Percentiles rank a stretch among this genome's conserved stretches.
Conservation (phyloP, 2,329 filamentous ascomycete genomes). For the Xylariaceae sp. region DNA sequence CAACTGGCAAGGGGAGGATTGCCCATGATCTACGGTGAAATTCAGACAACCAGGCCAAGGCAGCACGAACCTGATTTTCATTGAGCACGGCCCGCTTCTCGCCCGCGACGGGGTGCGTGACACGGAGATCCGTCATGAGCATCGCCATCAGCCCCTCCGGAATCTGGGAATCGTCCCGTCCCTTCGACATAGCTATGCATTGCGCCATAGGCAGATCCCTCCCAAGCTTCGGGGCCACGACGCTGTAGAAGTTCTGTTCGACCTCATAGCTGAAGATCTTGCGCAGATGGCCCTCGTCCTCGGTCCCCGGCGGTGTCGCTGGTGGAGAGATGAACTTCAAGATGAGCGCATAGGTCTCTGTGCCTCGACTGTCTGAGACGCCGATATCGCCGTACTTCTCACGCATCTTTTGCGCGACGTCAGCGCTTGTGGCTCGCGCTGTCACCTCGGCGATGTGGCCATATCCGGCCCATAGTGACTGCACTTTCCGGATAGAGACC, state of each 20-base stretch:
- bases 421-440: conserved; percentile 34
- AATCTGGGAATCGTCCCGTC: conserved; percentile 28
- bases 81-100: conserved; percentile 47
- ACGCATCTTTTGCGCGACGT: conserved; percentile 15
- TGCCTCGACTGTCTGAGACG: conserved; percentile 9
- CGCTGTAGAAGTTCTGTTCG: conserved; percentile 60
- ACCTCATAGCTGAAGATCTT: conserved; percentile 64
- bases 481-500: conserved; percentile 35
- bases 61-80: conserved; percentile 44
- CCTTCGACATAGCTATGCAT: conserved; percentile 22
- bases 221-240: conserved; percentile 47
- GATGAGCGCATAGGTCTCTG: conserved; percentile 40
- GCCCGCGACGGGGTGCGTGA: conserved; percentile 50
- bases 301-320: conserved; percentile 12
- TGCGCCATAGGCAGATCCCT: conserved; percentile 25
- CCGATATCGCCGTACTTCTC: conserved; percentile 12
- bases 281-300: conserved; percentile 57
- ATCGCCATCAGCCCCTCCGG: conserved; percentile 43
- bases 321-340: conserved; percentile 58
- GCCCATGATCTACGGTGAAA: conserved; percentile 56
- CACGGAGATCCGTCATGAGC: conserved; percentile 52
- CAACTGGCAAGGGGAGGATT: conserved; percentile 27
- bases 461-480: conserved; percentile 48
- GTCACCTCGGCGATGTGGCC: conserved; percentile 52
- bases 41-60: conserved; percentile 56